Percentiles rank a stretch among this genome's conserved stretches.
Conservation (phyloP, 306 rosid species). For the Castanea crenata region DNA sequence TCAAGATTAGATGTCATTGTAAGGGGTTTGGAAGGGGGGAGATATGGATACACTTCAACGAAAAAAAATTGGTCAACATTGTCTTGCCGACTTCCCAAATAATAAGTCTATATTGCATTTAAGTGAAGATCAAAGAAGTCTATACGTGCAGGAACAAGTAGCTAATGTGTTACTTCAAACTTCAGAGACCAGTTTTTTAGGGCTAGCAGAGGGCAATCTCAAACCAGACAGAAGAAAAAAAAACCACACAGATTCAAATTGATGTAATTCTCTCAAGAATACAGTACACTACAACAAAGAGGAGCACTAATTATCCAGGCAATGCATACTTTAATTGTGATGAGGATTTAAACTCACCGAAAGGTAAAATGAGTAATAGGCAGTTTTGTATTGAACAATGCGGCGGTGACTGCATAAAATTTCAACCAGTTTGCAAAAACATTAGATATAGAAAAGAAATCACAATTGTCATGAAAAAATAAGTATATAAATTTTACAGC, state of each 20-base stretch:
- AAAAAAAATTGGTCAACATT: background rate
- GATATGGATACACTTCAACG: background rate
- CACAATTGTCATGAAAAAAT: background rate
- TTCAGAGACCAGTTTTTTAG: background rate
- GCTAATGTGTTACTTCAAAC: constrained; percentile 4
- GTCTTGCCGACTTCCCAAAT: background rate
- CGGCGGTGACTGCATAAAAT: constrained; percentile 75
- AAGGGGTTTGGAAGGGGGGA: background rate
- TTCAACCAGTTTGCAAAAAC: background rate
- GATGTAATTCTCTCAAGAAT: constrained; percentile 1
- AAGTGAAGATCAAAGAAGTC: background rate
- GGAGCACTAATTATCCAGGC: constrained; percentile 13
- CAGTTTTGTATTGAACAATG: constrained; percentile 92
- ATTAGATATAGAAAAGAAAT: constrained; percentile 2
- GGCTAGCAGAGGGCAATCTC: background rate
- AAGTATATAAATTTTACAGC: background rate
- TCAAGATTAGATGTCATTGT: background rate
- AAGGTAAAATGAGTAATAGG: constrained; percentile 92
- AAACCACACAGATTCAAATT: background rate
- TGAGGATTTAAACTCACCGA: constrained; percentile 54
- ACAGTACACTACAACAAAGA: background rate
- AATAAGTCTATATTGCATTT: background rate
- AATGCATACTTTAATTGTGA: constrained; percentile 2
- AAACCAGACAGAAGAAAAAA: background rate
- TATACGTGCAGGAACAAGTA: constrained; percentile 1